Conservation (phyloP, 306 rosid genomes). For the Pterocarpus macrocarpus region DNA sequence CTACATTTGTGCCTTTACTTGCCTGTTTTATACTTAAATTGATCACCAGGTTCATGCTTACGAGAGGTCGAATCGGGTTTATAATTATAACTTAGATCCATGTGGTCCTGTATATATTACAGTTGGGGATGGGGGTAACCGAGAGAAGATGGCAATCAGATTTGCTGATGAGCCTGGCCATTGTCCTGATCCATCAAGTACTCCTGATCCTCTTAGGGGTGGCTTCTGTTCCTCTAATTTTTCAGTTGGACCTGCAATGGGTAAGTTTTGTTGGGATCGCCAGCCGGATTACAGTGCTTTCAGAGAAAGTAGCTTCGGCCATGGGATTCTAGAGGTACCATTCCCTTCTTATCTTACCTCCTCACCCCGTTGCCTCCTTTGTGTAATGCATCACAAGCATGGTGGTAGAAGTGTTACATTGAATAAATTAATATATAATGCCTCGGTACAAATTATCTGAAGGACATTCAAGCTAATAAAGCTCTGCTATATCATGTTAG, state of each 20-base stretch:
- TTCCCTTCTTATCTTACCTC: not conserved
- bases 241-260: slow-evolving; percentile 66
- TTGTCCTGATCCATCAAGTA: slow-evolving; percentile 72
- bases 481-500: slow-evolving; percentile 23
- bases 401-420: slow-evolving; percentile 20
- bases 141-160: slow-evolving; percentile 79
- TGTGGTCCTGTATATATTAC: slow-evolving; percentile 83
- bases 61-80: slow-evolving; percentile 86
- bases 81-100: slow-evolving; percentile 75
- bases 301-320: slow-evolving; percentile 88
- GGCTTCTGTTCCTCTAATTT: slow-evolving; percentile 74
- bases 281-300: slow-evolving; percentile 87
- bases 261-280: slow-evolving; percentile 85
- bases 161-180: slow-evolving; percentile 77
- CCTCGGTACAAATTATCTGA: not conserved
- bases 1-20: slow-evolving; percentile 26
- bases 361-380: slow-evolving; percentile 5
- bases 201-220: slow-evolving; percentile 62
- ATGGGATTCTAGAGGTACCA: slow-evolving; percentile 82
- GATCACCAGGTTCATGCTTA: slow-evolving; percentile 86
- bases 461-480: slow-evolving; percentile 3
- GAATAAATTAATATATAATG: not conserved
- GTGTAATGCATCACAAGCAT: not conserved
- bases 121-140: slow-evolving; percentile 87
- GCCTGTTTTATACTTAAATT: slow-evolving; percentile 17